Evolutionary conservation across 2,329 filamentous ascomycete genomes (phyloP).

Genomic region (Albifimbria verrucaria): DNA sequence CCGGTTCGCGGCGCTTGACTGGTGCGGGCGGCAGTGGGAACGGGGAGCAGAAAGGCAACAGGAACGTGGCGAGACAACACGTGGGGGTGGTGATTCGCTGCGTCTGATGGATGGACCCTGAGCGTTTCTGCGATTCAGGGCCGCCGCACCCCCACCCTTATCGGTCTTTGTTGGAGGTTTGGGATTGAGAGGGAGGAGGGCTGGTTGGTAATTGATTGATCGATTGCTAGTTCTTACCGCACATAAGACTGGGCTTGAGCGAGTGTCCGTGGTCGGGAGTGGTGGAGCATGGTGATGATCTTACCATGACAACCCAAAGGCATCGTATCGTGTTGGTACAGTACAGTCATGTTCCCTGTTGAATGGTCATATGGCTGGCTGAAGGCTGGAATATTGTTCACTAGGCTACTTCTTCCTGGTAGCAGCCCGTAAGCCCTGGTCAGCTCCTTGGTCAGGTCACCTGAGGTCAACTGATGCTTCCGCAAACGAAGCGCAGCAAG

Average conservation of each 20-base stretch:
- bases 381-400: too few species aligned
- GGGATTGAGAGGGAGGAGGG: background rate
- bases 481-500: too few species aligned
- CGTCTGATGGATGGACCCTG: background rate
- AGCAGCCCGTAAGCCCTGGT: too few species aligned
- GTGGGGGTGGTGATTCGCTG: constrained; percentile 26
- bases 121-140: background rate
- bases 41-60: background rate
- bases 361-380: too few species aligned
- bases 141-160: background rate
- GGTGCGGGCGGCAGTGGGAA: background rate
- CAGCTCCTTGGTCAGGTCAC: too few species aligned
- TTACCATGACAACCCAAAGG: too few species aligned
- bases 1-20: background rate
- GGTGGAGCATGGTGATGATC: background rate
- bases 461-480: too few species aligned
- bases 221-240: background rate
- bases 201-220: constrained; percentile 2
- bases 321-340: background rate
- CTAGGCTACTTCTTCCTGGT: too few species aligned
- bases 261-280: background rate
- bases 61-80: constrained; percentile 13
- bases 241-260: too few species aligned
- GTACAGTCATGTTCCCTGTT: too few species aligned
- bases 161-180: background rate